Evolutionary conservation across 2,329 filamentous ascomycete genomes (phyloP).

Genomic region (Trichoderma oligosporum): DNA sequence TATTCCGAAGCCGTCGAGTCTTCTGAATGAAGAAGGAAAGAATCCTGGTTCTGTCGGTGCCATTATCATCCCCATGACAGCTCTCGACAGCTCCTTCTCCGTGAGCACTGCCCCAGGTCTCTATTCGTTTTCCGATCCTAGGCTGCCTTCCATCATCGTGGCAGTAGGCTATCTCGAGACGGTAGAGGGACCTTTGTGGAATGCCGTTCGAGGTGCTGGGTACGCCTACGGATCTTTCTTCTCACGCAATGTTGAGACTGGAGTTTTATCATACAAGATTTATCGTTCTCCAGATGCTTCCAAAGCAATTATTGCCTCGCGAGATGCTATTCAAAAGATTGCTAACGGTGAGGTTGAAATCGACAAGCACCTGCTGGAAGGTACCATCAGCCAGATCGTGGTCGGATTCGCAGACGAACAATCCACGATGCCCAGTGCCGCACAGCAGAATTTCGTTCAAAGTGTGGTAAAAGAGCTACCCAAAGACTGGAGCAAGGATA

Average conservation of each 20-base stretch:
- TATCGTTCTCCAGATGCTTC: slow-evolving; percentile 87
- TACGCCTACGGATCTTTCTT: slow-evolving; percentile 89
- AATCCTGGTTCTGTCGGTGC: slow-evolving; percentile 70
- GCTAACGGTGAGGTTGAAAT: slow-evolving; percentile 68
- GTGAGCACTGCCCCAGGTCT: slow-evolving; percentile 72
- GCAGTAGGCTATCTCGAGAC: slow-evolving; percentile 88
- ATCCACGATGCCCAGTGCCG: slow-evolving; percentile 76
- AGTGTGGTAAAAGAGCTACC: slow-evolving; percentile 74
- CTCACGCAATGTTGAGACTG: slow-evolving; percentile 70
- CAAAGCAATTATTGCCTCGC: slow-evolving; percentile 77
- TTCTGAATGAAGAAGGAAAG: slow-evolving; percentile 72
- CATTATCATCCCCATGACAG: slow-evolving; percentile 83
- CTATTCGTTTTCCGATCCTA: slow-evolving; percentile 69
- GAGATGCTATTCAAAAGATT: slow-evolving; percentile 69
- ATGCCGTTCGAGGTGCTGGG: slow-evolving; percentile 85
- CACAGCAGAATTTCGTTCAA: slow-evolving; percentile 76
- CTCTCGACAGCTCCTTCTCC: slow-evolving; percentile 87
- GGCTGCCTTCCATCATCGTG: slow-evolving; percentile 79
- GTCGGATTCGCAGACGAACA: slow-evolving; percentile 84
- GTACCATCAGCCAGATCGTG: slow-evolving; percentile 85
- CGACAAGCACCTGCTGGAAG: slow-evolving; percentile 79
- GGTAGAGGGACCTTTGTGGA: slow-evolving; percentile 92
- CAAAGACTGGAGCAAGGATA: slow-evolving; percentile 71
- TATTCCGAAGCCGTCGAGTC: slow-evolving; percentile 63
- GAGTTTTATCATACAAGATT: slow-evolving; percentile 77